A percentile compares a stretch with the other conserved stretches of the same genome.
Conservation (phyloP, 2,329 filamentous ascomycete genomes). For the Penicillium sp. region DNA sequence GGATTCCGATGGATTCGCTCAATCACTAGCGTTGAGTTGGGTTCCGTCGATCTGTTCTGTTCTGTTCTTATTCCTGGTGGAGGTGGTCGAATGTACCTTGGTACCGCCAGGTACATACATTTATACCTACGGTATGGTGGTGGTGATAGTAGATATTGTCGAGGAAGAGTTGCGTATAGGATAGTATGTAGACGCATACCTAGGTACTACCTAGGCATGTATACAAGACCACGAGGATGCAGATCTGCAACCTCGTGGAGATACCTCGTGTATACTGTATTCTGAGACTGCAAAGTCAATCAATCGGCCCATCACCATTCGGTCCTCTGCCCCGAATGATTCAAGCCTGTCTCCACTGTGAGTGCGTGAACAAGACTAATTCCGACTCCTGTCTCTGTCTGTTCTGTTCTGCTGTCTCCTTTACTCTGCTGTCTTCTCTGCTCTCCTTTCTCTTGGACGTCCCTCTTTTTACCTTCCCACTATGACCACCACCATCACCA, state of each 20-base stretch:
- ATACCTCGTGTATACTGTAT: neutral
- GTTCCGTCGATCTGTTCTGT: conserved; percentile 14
- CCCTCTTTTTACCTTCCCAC: neutral
- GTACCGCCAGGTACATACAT: conserved; percentile 6
- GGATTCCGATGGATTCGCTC: conserved; percentile 2
- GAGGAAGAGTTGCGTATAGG: neutral
- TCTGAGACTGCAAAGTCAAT: neutral
- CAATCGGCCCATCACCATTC: conserved; percentile 7
- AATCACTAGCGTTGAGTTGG: neutral
- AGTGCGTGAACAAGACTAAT: neutral
- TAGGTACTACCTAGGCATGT: no score
- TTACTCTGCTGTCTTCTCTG: neutral
- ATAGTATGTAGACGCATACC: no score
- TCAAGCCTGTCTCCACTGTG: conserved; percentile 1
- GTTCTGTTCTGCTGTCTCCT: neutral
- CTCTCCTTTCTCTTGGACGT: neutral
- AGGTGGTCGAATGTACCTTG: no score
- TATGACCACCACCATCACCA: neutral
- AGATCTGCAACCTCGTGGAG: no score
- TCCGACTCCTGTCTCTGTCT: neutral
- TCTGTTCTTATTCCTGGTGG: conserved; percentile 9
- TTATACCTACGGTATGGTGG: no score
- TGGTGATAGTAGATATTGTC: no score
- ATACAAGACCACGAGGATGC: no score
- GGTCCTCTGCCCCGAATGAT: conserved; percentile 19